A percentile compares a stretch with the other conserved stretches of the same genome.
These are phyloP conservation scores for Pinus tabuliformis DNA, from an alignment of 75 land plant species.

Conservation along the genomic window DNA sequence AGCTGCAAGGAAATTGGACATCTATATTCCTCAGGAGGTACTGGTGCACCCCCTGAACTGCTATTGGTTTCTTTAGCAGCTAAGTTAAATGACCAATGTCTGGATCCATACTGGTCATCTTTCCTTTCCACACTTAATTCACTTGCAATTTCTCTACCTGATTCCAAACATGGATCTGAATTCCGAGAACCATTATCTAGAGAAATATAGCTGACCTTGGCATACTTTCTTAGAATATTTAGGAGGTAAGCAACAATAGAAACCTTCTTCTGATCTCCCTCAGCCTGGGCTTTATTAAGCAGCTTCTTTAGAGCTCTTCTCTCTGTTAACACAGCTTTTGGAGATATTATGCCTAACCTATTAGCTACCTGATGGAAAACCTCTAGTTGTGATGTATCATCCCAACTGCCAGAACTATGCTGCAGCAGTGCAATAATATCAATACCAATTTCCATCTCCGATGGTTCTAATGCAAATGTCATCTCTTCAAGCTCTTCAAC, in stretches of 20 bases:
- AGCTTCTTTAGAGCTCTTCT: conserved; percentile 59
- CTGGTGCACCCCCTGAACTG: conserved; percentile 6
- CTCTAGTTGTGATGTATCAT: conserved; percentile 36
- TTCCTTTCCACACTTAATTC: conserved; percentile 10
- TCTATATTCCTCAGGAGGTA: conserved; percentile 72
- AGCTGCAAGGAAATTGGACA: conserved; percentile 83
- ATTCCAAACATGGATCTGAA: conserved; percentile 5
- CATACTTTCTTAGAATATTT: conserved; percentile 57
- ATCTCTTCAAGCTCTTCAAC: conserved; percentile 44
- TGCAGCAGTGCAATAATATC: conserved; percentile 46
- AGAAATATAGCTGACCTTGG: conserved; percentile 26
- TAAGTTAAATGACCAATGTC: not conserved
- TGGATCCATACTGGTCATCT: conserved; percentile 8
- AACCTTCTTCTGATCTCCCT: conserved; percentile 49
- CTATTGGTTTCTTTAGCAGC: conserved; percentile 17
- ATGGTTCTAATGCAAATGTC: conserved; percentile 46
- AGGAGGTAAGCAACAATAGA: conserved; percentile 48
- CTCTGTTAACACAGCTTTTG: conserved; percentile 55
- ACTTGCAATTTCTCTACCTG: not conserved
- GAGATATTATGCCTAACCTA: conserved; percentile 50
- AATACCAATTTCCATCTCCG: conserved; percentile 75
- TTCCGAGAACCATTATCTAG: conserved; percentile 14
- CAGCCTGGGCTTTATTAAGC: conserved; percentile 43
- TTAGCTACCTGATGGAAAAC: conserved; percentile 47
- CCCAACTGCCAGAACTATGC: conserved; percentile 31